Evolutionary conservation across 441 rosid species (phyloP).

Genomic region (Mallotus japonicus): DNA sequence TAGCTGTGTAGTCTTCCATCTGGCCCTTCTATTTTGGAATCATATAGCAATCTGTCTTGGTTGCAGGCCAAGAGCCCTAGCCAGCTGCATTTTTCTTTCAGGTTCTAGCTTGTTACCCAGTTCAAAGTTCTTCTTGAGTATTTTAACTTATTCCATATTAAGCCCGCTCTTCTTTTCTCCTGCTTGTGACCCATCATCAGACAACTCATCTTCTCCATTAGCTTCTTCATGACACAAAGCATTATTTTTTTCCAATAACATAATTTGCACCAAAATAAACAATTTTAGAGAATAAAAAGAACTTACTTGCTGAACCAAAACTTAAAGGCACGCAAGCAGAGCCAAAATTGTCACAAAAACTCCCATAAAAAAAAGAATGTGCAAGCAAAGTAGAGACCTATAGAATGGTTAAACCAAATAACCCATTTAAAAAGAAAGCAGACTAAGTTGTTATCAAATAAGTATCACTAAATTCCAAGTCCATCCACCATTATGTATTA

Average conservation of each 20-base stretch:
- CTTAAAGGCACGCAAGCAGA: constrained; percentile 67
- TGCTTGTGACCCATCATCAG: constrained; percentile 86
- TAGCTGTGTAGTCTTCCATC: constrained; percentile 94
- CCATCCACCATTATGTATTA: not conserved
- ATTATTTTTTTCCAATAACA: constrained; percentile 10
- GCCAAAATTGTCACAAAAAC: constrained; percentile 50
- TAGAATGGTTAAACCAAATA: constrained; percentile 34
- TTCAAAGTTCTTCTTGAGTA: constrained; percentile 87
- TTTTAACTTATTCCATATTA: constrained; percentile 85
- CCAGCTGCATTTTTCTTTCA: constrained; percentile 89
- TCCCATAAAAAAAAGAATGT: constrained; percentile 73
- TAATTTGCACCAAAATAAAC: not conserved
- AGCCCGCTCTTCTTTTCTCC: constrained; percentile 95
- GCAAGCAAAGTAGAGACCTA: constrained; percentile 72
- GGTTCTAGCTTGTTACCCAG: constrained; percentile 93
- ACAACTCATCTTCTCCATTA: constrained; percentile 72
- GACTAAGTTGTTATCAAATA: not conserved
- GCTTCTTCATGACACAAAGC: constrained; percentile 38
- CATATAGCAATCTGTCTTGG: constrained; percentile 95
- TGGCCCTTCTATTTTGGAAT: constrained; percentile 94
- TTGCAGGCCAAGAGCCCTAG: constrained; percentile 82
- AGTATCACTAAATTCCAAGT: not conserved
- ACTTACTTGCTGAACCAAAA: constrained; percentile 84
- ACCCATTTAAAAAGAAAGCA: not conserved
- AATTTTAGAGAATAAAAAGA: constrained; percentile 2